These are phyloP conservation scores for Chlorophyllum brunneum DNA, from an alignment of 768 basidiomycete genomes.

Conservation along the genomic window DNA sequence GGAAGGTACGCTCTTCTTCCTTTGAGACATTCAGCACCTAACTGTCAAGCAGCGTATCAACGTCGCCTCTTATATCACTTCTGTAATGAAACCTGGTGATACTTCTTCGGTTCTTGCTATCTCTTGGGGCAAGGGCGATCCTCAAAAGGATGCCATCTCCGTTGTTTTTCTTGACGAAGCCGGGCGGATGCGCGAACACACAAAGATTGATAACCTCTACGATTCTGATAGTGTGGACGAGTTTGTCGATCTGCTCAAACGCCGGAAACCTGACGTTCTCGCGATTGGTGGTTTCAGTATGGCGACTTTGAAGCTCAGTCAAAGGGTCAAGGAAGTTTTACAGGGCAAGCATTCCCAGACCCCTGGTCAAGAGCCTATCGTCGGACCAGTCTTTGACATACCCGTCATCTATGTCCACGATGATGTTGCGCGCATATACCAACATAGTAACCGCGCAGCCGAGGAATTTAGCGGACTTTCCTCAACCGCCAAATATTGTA, in stretches of 20 bases:
- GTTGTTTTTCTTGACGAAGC: constrained; percentile 84
- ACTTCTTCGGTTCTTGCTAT: constrained; percentile 81
- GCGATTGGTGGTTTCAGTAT: constrained; percentile 87
- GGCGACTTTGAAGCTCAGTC: constrained; percentile 67
- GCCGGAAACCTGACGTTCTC: constrained; percentile 83
- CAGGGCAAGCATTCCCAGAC: constrained; percentile 22
- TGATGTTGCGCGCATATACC: constrained; percentile 91
- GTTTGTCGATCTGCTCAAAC: constrained; percentile 77
- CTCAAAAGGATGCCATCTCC: constrained; percentile 83
- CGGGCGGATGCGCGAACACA: constrained; percentile 87
- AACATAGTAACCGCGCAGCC: constrained; percentile 80
- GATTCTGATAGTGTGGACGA: constrained; percentile 66
- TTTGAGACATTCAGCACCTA: not conserved
- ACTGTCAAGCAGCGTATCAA: constrained; percentile 65
- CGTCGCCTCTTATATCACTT: constrained; percentile 66
- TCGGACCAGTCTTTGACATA: constrained; percentile 44
- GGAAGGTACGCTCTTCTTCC: constrained; percentile 49
- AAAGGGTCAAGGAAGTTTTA: constrained; percentile 57
- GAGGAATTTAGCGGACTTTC: constrained; percentile 82
- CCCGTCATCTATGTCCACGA: constrained; percentile 85
- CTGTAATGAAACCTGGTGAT: constrained; percentile 66
- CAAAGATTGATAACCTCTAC: constrained; percentile 82
- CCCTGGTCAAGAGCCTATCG: constrained; percentile 22
- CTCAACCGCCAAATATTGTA: constrained; percentile 82
- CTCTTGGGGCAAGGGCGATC: constrained; percentile 95